Conservation (phyloP, 2,329 filamentous ascomycete genomes). For the Exophiala spinifera region DNA sequence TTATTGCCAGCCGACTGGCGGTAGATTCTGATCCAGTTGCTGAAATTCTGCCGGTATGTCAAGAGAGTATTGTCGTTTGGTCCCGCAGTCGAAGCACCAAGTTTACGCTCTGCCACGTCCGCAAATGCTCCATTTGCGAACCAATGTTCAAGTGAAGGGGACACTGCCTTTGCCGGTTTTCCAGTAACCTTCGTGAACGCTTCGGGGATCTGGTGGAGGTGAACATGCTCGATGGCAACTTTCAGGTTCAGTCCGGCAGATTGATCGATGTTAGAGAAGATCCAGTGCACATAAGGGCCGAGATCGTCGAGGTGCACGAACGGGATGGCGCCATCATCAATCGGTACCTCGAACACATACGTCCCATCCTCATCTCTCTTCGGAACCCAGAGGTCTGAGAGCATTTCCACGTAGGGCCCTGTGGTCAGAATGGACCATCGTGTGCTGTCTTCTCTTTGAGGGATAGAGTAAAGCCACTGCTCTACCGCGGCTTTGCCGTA, state of each 20-base stretch:
- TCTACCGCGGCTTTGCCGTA: constrained; percentile 47
- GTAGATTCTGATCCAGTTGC: constrained; percentile 51
- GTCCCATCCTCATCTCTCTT: constrained; percentile 38
- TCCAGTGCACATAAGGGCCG: constrained; percentile 48
- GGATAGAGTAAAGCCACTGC: constrained; percentile 45
- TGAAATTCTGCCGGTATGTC: constrained; percentile 49
- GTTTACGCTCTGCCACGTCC: not conserved
- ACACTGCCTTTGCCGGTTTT: constrained; percentile 40
- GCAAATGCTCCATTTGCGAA: constrained; percentile 27
- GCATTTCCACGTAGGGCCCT: constrained; percentile 32
- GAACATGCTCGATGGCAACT: constrained; percentile 44
- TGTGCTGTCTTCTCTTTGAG: constrained; percentile 29
- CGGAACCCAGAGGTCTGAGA: too few species aligned
- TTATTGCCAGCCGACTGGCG: constrained; percentile 41
- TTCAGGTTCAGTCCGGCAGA: constrained; percentile 47
- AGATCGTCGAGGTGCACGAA: constrained; percentile 49
- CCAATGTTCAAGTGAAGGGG: constrained; percentile 38
- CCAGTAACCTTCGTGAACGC: constrained; percentile 47
- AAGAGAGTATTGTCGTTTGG: constrained; percentile 36
- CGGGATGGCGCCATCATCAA: constrained; percentile 38
- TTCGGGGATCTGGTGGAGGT: constrained; percentile 39
- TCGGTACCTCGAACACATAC: constrained; percentile 44
- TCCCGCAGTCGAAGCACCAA: not conserved
- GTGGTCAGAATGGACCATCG: constrained; percentile 27
- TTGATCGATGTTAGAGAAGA: constrained; percentile 47